These are phyloP conservation scores for Jaminaea rosea DNA, from an alignment of 1,284 basidiomycete species.

Conservation along the genomic window DNA sequence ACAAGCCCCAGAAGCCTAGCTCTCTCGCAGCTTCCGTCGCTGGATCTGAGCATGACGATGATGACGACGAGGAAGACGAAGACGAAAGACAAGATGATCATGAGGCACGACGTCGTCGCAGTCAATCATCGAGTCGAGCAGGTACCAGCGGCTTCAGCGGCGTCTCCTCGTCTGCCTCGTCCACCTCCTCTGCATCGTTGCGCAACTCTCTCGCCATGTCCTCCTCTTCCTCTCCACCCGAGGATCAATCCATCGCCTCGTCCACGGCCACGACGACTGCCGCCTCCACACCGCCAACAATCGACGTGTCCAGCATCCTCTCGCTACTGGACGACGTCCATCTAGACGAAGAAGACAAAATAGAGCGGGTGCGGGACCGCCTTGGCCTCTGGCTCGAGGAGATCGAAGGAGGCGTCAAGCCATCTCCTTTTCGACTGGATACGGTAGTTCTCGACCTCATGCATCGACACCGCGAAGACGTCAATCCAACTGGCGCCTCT, in stretches of 20 bases:
- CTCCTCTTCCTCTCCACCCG: background rate
- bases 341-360: slow-evolving; percentile 32
- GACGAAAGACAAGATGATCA: no score
- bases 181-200: background rate
- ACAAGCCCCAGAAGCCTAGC: slow-evolving; percentile 3
- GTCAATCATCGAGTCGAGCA: no score
- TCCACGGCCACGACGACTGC: background rate
- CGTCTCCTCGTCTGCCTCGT: background rate
- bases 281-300: background rate
- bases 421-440: slow-evolving; percentile 25
- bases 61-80: slow-evolving; percentile 3
- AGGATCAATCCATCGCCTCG: background rate
- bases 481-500: slow-evolving; percentile 20
- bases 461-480: slow-evolving; percentile 35
- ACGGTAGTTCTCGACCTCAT: slow-evolving; percentile 32
- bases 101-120: no score
- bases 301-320: slow-evolving; percentile 17
- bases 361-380: slow-evolving; percentile 28
- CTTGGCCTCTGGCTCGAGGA: slow-evolving; percentile 18
- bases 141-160: no score
- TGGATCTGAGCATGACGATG: slow-evolving; percentile 3
- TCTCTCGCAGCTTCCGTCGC: background rate
- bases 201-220: no score
- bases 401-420: slow-evolving; percentile 19
- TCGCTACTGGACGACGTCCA: slow-evolving; percentile 18